These are phyloP conservation scores for Nicotiana obtusifolia DNA, from an alignment of 257 asterid species.

Conservation along the genomic window DNA sequence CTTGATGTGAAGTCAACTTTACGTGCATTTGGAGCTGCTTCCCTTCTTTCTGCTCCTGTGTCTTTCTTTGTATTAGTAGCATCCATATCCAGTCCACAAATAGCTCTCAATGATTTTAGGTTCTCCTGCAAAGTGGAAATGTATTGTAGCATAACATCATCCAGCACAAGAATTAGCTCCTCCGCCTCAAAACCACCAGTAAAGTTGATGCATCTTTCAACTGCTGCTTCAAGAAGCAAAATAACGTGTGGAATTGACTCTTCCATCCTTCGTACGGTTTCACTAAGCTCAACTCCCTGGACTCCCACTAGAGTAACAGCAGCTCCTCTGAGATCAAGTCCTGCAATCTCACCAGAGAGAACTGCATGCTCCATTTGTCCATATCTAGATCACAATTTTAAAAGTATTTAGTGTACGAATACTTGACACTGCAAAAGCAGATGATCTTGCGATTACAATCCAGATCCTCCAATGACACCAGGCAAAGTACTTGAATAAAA, in stretches of 20 bases:
- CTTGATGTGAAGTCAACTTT: constrained; percentile 65
- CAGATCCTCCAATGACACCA: background rate
- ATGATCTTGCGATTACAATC: background rate
- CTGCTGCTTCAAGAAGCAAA: constrained; percentile 88
- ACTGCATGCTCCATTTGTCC: constrained; percentile 93
- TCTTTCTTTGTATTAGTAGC: constrained; percentile 64
- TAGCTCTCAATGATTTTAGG: constrained; percentile 75
- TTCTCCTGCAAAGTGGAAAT: constrained; percentile 83
- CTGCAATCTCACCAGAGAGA: constrained; percentile 73
- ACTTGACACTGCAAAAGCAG: constrained; percentile 9
- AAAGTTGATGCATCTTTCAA: constrained; percentile 86
- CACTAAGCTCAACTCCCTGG: constrained; percentile 98
- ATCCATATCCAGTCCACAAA: constrained; percentile 79
- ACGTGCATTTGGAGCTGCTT: constrained; percentile 53
- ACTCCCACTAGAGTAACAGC: constrained; percentile 80
- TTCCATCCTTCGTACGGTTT: constrained; percentile 94
- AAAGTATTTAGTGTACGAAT: background rate
- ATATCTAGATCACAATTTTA: constrained; percentile 45
- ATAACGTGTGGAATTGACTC: constrained; percentile 90
- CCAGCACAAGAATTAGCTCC: constrained; percentile 81
- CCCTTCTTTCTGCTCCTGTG: constrained; percentile 65
- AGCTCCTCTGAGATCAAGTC: constrained; percentile 93
- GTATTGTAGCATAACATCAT: constrained; percentile 78
- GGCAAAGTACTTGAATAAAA: background rate
- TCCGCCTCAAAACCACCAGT: constrained; percentile 98